Conservation (phyloP, 1,284 basidiomycete genomes). For the Pseudozyma thailandica region DNA sequence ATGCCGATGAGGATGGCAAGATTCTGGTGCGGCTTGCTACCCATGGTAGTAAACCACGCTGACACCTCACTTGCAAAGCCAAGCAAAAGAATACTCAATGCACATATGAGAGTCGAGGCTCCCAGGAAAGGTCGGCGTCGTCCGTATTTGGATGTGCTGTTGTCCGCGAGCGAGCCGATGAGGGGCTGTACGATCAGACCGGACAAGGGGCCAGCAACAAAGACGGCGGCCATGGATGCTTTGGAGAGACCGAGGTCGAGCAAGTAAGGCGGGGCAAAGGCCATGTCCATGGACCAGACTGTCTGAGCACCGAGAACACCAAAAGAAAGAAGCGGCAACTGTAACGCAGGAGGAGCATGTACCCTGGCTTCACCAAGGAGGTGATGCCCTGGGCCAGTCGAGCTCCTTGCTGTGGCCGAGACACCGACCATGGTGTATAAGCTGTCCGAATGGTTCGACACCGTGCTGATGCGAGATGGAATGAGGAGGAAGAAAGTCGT, state of each 20-base stretch:
- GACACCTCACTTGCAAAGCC: conserved; percentile 66
- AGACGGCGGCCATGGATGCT: conserved; percentile 57
- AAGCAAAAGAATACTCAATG: conserved; percentile 62
- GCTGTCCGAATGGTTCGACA: neutral
- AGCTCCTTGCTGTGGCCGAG: conserved; percentile 3
- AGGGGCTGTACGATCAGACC: conserved; percentile 68
- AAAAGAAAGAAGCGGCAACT: conserved; percentile 55
- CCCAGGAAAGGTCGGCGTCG: conserved; percentile 68
- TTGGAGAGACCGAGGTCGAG: conserved; percentile 61
- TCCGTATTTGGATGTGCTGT: conserved; percentile 66
- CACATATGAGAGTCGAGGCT: conserved; percentile 56
- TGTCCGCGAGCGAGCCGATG: conserved; percentile 67
- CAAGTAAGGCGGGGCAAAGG: conserved; percentile 61
- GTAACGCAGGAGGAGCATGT: conserved; percentile 28
- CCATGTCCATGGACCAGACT: conserved; percentile 66
- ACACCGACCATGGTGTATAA: conserved; percentile 24
- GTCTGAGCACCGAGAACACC: conserved; percentile 61
- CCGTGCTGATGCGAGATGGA: neutral
- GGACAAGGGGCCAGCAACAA: conserved; percentile 62
- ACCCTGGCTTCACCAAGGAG: conserved; percentile 40
- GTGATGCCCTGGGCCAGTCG: conserved; percentile 5
- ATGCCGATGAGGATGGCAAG: conserved; percentile 83
- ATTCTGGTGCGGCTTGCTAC: conserved; percentile 21
- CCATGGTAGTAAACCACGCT: conserved; percentile 16
- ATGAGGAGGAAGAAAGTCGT: neutral